Evolutionary conservation across 192 early-diverging fungal genomes (phyloP), one percentile per base, ranked within the genome.

Genomic region (Podila horticola): DNA sequence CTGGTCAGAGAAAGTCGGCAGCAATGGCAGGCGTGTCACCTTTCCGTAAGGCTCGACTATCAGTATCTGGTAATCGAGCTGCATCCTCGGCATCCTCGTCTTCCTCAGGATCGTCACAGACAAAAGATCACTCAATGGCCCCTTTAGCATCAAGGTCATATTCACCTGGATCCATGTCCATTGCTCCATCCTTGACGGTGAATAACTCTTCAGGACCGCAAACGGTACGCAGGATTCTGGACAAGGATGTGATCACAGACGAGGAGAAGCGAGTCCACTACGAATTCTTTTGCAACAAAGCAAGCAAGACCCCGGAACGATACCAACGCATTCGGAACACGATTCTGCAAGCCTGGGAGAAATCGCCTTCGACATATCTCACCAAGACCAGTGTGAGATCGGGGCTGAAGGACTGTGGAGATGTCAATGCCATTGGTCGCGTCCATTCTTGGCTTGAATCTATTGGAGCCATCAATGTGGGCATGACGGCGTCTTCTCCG

Each of bases 371-470:
- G 2, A 83, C 88, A 31, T 97, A 97, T 64, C 77, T 97, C 58
- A 95, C 95, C 5, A 97, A 97, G 75, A 94, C 94, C 31, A 88
- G 86, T 34, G 91, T 91, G 3, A 86, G 96, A 28, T 88, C 87
- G 1, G 93, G 91, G 0, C 77, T 98, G 20, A 86, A 88, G 65
- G 92, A 95, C 81, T 95, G 94, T 71, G 94, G 95, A 28, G 97
- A 98, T 64, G 97, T 98, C 24, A 96, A 98, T 74, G 96, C 96
- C 8, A 96, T 98, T 28, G 90, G 92, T 2, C 84, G 97, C 5
- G 92, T 98, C 34, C 95, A 97, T 73, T 66, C 87, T 20, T 98
- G 93, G 84, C 84, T 98, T 26, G 97, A 98, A 68, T 74, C 65
- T 13, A 82, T 91, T 30, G 91, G 92, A 11, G 89, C 87, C 8